These are phyloP conservation scores for Austropuccinia psidii DNA, from an alignment of 1,284 basidiomycete genomes.

Conservation along the genomic window DNA sequence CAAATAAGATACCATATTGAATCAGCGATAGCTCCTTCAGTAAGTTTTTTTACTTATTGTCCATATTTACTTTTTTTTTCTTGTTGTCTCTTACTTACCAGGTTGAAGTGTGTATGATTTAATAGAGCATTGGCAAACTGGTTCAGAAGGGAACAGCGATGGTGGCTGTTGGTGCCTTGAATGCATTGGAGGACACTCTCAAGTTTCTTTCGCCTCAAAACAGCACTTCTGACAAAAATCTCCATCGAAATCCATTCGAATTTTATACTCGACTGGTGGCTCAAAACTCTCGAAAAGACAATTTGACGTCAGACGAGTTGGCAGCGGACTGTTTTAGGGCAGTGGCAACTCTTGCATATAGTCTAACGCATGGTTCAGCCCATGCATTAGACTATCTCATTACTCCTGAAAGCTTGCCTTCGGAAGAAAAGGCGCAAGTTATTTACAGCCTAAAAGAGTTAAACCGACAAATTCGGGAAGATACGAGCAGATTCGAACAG, in stretches of 20 bases:
- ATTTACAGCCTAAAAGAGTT: conserved; percentile 9
- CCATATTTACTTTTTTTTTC: too few relatives aligned
- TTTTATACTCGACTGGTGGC: conserved; percentile 7
- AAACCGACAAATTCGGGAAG: not conserved
- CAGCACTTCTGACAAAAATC: not conserved
- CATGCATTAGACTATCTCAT: conserved; percentile 30
- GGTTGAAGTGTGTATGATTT: too few relatives aligned
- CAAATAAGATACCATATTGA: conserved; percentile 29
- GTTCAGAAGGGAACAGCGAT: conserved; percentile 23
- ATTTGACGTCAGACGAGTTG: conserved; percentile 13
- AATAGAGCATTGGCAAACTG: not conserved
- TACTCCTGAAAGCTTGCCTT: not conserved
- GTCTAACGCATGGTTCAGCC: conserved; percentile 20
- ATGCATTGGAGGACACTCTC: conserved; percentile 31
- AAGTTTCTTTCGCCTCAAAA: conserved; percentile 25
- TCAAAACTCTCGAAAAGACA: not conserved
- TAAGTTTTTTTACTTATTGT: too few relatives aligned
- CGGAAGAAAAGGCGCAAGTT: not conserved
- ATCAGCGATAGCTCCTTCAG: not conserved
- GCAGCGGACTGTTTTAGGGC: conserved; percentile 32
- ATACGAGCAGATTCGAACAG: not conserved
- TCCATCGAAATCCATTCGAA: not conserved
- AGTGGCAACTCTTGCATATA: conserved; percentile 31
- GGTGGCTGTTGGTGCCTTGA: conserved; percentile 24
- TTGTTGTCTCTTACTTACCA: too few relatives aligned